phyloP scores from a whole-genome alignment of 495 filamentous ascomycete species.

The Stereocaulon alpinum region DNA sequence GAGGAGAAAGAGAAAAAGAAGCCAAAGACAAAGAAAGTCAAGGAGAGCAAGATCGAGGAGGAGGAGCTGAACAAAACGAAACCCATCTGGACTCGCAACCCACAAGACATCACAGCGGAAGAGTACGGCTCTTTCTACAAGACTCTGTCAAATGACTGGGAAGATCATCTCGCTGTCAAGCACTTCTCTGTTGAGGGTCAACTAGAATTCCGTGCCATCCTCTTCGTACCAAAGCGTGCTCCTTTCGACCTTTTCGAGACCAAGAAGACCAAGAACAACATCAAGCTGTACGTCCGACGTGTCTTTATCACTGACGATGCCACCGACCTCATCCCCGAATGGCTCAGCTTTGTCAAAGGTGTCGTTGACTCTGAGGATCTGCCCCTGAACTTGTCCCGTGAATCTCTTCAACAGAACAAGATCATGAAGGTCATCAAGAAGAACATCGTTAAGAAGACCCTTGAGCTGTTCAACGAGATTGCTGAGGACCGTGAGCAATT shows the following conservation, averaged over 20 bases:
- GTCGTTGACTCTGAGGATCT: constrained; percentile 99
- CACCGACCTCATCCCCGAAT: constrained; percentile 97
- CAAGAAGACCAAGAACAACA: constrained; percentile 99
- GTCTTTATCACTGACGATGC: constrained; percentile 99
- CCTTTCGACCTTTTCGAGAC: constrained; percentile 99
- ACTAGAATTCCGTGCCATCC: constrained; percentile 98
- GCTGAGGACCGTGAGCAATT: constrained; percentile 99
- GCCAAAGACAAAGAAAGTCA: constrained; percentile 97
- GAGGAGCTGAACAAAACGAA: constrained; percentile 99
- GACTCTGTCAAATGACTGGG: constrained; percentile 98
- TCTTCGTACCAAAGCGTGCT: constrained; percentile 98
- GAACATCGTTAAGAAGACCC: constrained; percentile 99
- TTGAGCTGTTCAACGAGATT: constrained; percentile 98
- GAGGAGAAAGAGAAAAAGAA: constrained; percentile 81
- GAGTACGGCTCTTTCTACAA: constrained; percentile 99
- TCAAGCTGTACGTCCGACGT: constrained; percentile 99
- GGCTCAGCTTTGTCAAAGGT: constrained; percentile 99
- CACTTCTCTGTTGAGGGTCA: constrained; percentile 99
- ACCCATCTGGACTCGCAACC: constrained; percentile 99
- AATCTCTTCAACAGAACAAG: constrained; percentile 99
- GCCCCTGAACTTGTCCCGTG: constrained; percentile 96
- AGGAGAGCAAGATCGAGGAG: constrained; percentile 96
- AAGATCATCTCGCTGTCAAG: constrained; percentile 98
- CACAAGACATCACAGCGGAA: constrained; percentile 86
- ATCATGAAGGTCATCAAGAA: constrained; percentile 99